Percentiles rank a stretch among this genome's conserved stretches.
phyloP scores from a whole-genome alignment of 2,329 filamentous ascomycete species.

The Ophiosphaerella korrae region DNA sequence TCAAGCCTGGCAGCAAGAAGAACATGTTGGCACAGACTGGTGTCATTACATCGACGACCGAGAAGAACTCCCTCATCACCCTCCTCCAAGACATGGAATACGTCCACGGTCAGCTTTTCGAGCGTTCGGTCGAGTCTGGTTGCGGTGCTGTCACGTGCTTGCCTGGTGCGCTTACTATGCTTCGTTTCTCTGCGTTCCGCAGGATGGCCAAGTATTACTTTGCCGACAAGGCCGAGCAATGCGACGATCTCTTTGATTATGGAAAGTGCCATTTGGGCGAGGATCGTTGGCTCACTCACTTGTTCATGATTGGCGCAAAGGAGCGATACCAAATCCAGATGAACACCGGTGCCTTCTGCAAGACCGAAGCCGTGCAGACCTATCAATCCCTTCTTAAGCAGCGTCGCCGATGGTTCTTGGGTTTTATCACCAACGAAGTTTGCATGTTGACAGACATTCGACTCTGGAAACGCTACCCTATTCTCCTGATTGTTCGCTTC shows the following conservation, averaged over 20 bases:
- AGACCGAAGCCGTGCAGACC: slow-evolving; percentile 93
- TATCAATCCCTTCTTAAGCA: slow-evolving; percentile 88
- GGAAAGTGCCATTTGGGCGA: slow-evolving; percentile 94
- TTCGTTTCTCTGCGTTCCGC: slow-evolving; percentile 94
- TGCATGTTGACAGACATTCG: slow-evolving; percentile 97
- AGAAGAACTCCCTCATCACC: slow-evolving; percentile 86
- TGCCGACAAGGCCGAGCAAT: slow-evolving; percentile 93
- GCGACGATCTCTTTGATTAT: slow-evolving; percentile 94
- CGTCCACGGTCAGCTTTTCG: slow-evolving; percentile 94
- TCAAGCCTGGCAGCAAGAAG: slow-evolving; percentile 87
- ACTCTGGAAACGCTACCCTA: slow-evolving; percentile 87
- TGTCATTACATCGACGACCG: slow-evolving; percentile 92
- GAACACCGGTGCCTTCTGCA: slow-evolving; percentile 97
- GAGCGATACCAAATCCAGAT: slow-evolving; percentile 95
- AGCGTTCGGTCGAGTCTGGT: slow-evolving; percentile 91
- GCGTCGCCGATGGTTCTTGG: slow-evolving; percentile 92
- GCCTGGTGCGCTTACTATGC: slow-evolving; percentile 91
- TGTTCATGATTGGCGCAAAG: slow-evolving; percentile 98
- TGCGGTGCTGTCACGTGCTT: slow-evolving; percentile 94
- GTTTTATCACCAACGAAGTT: slow-evolving; percentile 96
- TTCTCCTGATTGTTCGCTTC: slow-evolving; percentile 84
- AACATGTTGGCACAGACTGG: slow-evolving; percentile 98
- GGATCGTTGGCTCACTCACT: slow-evolving; percentile 94
- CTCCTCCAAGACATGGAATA: slow-evolving; percentile 98
- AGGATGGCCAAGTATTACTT: slow-evolving; percentile 99